These are phyloP conservation scores for Protostelium mycophagum DNA, from an alignment of 78 protist species.

Conservation along the genomic window DNA sequence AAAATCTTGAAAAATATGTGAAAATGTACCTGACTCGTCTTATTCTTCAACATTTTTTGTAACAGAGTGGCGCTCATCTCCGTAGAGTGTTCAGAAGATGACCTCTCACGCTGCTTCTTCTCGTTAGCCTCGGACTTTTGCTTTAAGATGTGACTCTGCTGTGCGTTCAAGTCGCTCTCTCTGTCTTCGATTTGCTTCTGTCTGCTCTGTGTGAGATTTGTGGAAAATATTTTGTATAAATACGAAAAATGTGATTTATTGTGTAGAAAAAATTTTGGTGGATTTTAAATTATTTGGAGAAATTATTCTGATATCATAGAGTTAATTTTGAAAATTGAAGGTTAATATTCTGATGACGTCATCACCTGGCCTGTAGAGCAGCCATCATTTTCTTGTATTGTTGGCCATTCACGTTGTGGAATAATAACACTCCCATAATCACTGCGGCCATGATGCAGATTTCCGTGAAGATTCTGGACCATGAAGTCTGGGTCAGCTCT, in stretches of 20 bases:
- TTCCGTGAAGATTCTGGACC: not conserved
- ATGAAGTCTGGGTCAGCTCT: not conserved
- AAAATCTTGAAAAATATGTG: no score
- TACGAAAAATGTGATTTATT: no score
- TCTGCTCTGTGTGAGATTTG: not conserved
- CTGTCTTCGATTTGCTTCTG: not conserved
- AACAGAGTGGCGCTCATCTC: not conserved
- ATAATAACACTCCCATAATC: not conserved
- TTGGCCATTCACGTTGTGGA: not conserved
- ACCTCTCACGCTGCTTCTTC: not conserved
- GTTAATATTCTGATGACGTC: not conserved
- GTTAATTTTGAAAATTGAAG: not conserved
- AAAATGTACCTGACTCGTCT: not conserved
- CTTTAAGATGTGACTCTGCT: not conserved
- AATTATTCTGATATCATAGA: no score
- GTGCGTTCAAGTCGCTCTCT: not conserved
- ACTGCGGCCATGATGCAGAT: not conserved
- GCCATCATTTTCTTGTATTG: not conserved
- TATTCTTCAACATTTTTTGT: not conserved
- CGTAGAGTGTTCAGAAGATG: not conserved
- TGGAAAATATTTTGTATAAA: not conserved
- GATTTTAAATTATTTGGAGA: no score
- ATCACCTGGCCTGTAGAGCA: not conserved
- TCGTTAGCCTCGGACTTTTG: not conserved
- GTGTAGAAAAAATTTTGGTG: no score